Evolutionary conservation across 1,284 basidiomycete genomes (phyloP), one percentile per base, ranked within the genome.

Genomic region (Ceratobasidium sp.): DNA sequence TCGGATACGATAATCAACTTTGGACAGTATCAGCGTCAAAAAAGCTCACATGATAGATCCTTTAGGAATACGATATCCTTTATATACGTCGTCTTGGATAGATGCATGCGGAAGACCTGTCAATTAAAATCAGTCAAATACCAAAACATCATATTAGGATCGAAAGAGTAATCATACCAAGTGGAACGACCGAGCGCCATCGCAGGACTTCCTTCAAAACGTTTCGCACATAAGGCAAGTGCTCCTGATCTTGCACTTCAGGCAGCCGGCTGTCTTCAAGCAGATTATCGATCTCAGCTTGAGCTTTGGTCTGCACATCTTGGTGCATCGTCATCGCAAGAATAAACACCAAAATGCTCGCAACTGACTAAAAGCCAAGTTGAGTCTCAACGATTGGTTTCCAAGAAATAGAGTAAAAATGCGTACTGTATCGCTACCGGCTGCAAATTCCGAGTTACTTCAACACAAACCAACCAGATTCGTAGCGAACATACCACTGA

Each of bases 131-230:
- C 33, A 15, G 17, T 19, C 4, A n/a, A n/a, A n/a, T n/a, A n/a
- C n/a, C n/a, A 54, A 24, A 54, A n/a, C 0, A 19, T n/a, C n/a
- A n/a, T n/a, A n/a, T n/a, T n/a, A n/a, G n/a, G n/a, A n/a, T n/a
- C n/a, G n/a, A n/a, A n/a, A n/a, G n/a, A n/a, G n/a, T n/a, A n/a
- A n/a, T n/a, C 33, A 57, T 77, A 56, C 62, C 48, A 14, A 72
- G 56, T 69, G 29, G 67, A 47, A 72, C 29, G 59, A 73, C 51
- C 24, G 24, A 60, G 41, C 71, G 79, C 79, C 75, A 88, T 86
- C 88, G 83, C 74, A 86, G 82, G 9, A 85, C 82, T 80, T 89
- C 88, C 76, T 85, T 86, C 47, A 88, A 69, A 2, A 62, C n/a
- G 27, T 24, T 14, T 2, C 27, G n/a, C 19, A 62, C 19, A 27